Evolutionary conservation across 768 basidiomycete genomes (phyloP).

Genomic region (Boletellus ananas): DNA sequence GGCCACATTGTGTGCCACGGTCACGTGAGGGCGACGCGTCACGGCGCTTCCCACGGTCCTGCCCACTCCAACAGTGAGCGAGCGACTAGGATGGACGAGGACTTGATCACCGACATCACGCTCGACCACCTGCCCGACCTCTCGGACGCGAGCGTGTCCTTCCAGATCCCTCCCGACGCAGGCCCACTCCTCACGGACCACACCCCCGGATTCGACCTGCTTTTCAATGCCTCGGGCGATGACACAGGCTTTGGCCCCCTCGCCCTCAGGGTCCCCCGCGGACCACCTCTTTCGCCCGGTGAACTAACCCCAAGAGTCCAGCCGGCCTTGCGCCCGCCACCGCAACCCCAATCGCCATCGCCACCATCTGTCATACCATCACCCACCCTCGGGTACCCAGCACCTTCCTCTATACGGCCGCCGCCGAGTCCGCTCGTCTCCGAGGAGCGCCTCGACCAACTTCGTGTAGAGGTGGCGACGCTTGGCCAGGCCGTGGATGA

Average conservation of each 20-base stretch:
- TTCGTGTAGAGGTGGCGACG: slow-evolving; percentile 17
- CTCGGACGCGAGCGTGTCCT: slow-evolving; percentile 41
- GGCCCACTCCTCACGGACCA: slow-evolving; percentile 41
- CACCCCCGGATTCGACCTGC: slow-evolving; percentile 37
- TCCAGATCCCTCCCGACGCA: slow-evolving; percentile 46
- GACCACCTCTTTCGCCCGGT: slow-evolving; percentile 34
- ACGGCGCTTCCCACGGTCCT: slow-evolving; percentile 19
- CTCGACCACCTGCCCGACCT: slow-evolving; percentile 53
- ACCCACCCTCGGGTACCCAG: slow-evolving; percentile 12
- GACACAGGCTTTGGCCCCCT: slow-evolving; percentile 39
- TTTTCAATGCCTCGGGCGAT: slow-evolving; percentile 28
- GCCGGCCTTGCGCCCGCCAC: not conserved
- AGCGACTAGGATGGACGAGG: slow-evolving; percentile 8
- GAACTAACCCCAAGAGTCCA: slow-evolving; percentile 41
- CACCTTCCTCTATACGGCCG: slow-evolving; percentile 2
- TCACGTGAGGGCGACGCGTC: slow-evolving; percentile 32
- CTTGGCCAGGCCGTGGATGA: slow-evolving; percentile 11
- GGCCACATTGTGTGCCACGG: not conserved
- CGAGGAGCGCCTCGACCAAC: slow-evolving; percentile 25
- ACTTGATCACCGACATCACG: slow-evolving; percentile 40
- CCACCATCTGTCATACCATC: slow-evolving; percentile 6
- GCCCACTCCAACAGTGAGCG: slow-evolving; percentile 5
- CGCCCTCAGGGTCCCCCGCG: slow-evolving; percentile 23
- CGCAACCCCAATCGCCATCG: slow-evolving; percentile 12
- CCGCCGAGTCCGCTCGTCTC: slow-evolving; percentile 16